Percentiles rank a stretch among this genome's conserved stretches.
Evolutionary conservation across 495 filamentous ascomycete genomes (phyloP).

Genomic region (Umbilicaria muhlenbergii): DNA sequence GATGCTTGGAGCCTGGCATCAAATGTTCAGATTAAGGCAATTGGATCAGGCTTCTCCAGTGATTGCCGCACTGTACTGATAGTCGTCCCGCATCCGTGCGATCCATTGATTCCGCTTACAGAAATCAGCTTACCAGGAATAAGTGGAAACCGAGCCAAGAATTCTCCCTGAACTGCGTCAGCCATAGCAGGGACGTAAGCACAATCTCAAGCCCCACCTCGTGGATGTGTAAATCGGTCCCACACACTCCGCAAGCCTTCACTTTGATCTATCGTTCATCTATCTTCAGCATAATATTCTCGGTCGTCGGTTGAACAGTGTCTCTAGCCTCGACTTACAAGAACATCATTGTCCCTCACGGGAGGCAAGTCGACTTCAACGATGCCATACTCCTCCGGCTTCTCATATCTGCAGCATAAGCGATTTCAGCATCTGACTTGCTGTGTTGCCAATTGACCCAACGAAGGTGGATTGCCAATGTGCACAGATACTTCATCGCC

Average conservation of each 20-base stretch:
- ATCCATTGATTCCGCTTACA: too few relatives aligned
- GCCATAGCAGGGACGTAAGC: background rate
- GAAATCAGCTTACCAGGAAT: background rate
- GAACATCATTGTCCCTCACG: constrained; percentile 42
- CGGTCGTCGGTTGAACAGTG: background rate
- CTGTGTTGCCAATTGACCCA: too few relatives aligned
- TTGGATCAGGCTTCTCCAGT: too few relatives aligned
- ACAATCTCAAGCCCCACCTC: background rate
- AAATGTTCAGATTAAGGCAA: background rate
- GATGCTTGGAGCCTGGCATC: background rate
- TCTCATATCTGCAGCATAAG: constrained; percentile 35
- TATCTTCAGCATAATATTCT: too few relatives aligned
- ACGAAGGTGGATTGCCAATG: too few relatives aligned
- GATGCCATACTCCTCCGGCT: constrained; percentile 41
- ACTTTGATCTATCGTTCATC: constrained; percentile 22
- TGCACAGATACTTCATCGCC: too few relatives aligned
- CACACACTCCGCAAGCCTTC: background rate
- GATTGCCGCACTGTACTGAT: too few relatives aligned
- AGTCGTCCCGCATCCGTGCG: too few relatives aligned
- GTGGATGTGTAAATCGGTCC: background rate
- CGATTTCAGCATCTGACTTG: background rate
- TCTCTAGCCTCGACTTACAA: constrained; percentile 21
- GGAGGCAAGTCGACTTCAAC: constrained; percentile 45
- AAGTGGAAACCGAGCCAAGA: constrained; percentile 1
- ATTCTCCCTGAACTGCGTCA: background rate